A percentile compares a stretch with the other conserved stretches of the same genome.
phyloP scores from a whole-genome alignment of 2,329 filamentous ascomycete species.

The Ramularia collo-cygni region DNA sequence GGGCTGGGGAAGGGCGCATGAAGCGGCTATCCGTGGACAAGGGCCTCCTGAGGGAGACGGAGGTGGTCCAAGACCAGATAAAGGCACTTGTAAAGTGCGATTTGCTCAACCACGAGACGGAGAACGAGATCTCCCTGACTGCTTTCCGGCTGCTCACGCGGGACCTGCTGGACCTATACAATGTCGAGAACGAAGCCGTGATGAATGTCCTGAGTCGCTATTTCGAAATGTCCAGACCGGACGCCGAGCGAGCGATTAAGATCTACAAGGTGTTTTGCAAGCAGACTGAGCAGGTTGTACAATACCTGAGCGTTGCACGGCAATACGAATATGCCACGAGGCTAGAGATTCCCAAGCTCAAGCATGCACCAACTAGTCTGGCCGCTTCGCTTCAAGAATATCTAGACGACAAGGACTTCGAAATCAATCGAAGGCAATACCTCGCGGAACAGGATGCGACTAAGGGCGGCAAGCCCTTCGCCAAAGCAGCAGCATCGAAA shows the following conservation, averaged over 20 bases:
- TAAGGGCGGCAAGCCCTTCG: constrained; percentile 38
- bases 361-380: constrained; percentile 90
- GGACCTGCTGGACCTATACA: constrained; percentile 83
- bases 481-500: constrained; percentile 21
- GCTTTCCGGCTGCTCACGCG: constrained; percentile 87
- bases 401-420: constrained; percentile 88
- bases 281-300: constrained; percentile 87
- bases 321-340: constrained; percentile 88
- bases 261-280: constrained; percentile 90
- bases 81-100: constrained; percentile 81
- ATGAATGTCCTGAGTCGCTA: constrained; percentile 97
- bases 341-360: constrained; percentile 91
- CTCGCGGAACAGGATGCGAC: constrained; percentile 77
- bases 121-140: constrained; percentile 94
- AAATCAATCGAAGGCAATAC: constrained; percentile 86
- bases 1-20: constrained; percentile 70
- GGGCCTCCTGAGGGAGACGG: constrained; percentile 83
- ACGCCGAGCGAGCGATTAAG: constrained; percentile 83
- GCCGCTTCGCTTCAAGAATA: constrained; percentile 90
- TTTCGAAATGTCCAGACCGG: constrained; percentile 93
- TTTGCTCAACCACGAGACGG: constrained; percentile 77
- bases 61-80: constrained; percentile 83
- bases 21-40: constrained; percentile 87
- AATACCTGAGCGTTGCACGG: constrained; percentile 78
- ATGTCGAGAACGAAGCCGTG: constrained; percentile 91